phyloP scores from a whole-genome alignment of 306 rosid species.

The Malus sylvestris region DNA sequence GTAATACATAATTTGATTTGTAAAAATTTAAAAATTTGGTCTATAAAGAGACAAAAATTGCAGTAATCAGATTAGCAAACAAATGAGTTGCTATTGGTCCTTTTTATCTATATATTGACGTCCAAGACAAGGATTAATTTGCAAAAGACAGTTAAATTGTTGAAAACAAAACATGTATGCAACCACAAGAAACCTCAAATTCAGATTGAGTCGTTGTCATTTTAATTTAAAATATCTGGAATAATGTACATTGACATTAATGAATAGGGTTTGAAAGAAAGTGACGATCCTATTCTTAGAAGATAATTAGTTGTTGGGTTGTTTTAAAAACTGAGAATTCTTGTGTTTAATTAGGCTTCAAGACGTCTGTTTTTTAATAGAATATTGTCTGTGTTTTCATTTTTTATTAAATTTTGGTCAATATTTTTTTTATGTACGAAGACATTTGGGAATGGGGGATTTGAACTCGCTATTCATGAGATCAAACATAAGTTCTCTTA shows the following conservation, averaged over 20 bases:
- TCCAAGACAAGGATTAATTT: not conserved
- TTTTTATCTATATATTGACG: not conserved
- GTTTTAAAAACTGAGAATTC: no score
- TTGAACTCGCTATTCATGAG: no score
- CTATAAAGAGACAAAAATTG: not conserved
- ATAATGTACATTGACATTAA: not conserved
- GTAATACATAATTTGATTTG: no score
- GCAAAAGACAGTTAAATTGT: not conserved
- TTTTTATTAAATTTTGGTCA: not conserved
- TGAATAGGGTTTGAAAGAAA: not conserved
- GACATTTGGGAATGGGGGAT: not conserved
- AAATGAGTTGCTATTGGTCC: not conserved
- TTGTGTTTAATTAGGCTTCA: not conserved
- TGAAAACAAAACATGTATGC: not conserved
- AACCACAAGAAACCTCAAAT: slow-evolving; percentile 2
- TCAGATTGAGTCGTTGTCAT: not conserved
- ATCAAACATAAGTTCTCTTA: not conserved
- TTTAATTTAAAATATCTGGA: not conserved
- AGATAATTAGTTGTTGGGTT: not conserved
- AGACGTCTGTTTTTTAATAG: no score
- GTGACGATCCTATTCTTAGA: not conserved
- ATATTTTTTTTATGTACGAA: no score
- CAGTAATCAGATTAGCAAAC: not conserved
- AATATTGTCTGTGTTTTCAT: not conserved
- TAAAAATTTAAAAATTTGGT: no score